phyloP scores from a whole-genome alignment of 306 rosid genomes.

The Cucumis sativus region DNA sequence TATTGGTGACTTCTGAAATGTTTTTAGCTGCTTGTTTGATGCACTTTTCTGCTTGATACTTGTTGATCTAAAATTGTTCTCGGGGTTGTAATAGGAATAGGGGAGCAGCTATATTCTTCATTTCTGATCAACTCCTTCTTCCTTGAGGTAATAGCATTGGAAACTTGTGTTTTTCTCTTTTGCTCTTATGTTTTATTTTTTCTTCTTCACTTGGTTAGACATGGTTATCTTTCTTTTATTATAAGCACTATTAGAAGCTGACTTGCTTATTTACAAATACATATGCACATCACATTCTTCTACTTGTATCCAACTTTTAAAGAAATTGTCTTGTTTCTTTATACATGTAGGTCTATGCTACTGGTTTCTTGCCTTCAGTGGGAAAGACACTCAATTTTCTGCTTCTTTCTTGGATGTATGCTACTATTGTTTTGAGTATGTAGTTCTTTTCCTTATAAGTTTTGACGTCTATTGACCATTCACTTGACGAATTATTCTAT shows the following conservation, averaged over 20 bases:
- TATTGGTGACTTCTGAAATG: not conserved
- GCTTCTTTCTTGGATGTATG: conserved; percentile 94
- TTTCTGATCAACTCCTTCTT: conserved; percentile 71
- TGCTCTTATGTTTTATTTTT: not conserved
- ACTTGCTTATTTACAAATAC: not conserved
- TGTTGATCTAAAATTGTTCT: not conserved
- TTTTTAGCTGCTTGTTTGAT: not conserved
- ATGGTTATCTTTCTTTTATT: not conserved
- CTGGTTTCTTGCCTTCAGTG: conserved; percentile 63
- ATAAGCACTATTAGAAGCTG: not conserved
- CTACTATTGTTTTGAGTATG: conserved; percentile 94
- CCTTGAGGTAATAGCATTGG: conserved; percentile 47
- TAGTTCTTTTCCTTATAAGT: conserved; percentile 18
- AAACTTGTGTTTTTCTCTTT: not conserved
- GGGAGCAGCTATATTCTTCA: conserved; percentile 62
- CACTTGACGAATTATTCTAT: conserved; percentile 6
- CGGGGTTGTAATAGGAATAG: conserved; percentile 74
- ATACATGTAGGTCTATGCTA: conserved; percentile 55
- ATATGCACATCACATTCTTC: not conserved
- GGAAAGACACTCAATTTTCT: conserved; percentile 70
- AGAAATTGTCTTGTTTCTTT: conserved; percentile 16
- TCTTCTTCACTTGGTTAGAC: not conserved
- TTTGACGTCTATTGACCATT: conserved; percentile 8
- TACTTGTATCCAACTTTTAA: not conserved
- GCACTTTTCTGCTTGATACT: conserved; percentile 10